These are phyloP conservation scores for Pseudotulostoma volvatum DNA, from an alignment of 495 filamentous ascomycete genomes.

Conservation along the genomic window DNA sequence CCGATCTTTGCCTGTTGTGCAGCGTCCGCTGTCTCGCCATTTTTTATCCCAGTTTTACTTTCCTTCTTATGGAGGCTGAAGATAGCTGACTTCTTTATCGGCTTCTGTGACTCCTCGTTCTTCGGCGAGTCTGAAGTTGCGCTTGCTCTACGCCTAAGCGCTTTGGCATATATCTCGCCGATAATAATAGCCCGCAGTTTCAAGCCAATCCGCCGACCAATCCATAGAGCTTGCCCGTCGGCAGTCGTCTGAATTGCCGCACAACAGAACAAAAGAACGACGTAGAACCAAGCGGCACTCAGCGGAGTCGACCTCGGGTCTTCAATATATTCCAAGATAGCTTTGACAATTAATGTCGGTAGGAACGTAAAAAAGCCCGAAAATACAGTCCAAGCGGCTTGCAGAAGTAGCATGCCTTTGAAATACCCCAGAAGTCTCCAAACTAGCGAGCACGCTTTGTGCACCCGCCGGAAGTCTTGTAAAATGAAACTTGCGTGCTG, in stretches of 20 bases:
- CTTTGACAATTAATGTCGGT: conserved; percentile 78
- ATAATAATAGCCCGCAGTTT: conserved; percentile 86
- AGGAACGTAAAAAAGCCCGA: conserved; percentile 72
- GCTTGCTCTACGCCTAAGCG: conserved; percentile 78
- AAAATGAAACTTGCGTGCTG: conserved; percentile 74
- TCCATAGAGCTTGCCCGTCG: conserved; percentile 79
- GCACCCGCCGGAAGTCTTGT: conserved; percentile 65
- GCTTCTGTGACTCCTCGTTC: conserved; percentile 28
- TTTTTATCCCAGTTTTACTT: conserved; percentile 23
- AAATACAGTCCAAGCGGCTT: conserved; percentile 64
- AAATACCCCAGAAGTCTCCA: conserved; percentile 78
- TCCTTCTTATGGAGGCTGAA: conserved; percentile 50
- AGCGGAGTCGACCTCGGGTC: conserved; percentile 57
- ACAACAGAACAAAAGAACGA: conserved; percentile 72
- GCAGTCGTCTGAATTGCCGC: conserved; percentile 61
- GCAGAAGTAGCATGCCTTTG: conserved; percentile 53
- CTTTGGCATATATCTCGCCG: conserved; percentile 95
- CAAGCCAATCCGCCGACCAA: conserved; percentile 87
- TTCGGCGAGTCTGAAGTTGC: conserved; percentile 44
- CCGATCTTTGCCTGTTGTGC: conserved; percentile 77
- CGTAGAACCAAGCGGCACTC: conserved; percentile 93
- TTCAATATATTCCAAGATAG: conserved; percentile 87
- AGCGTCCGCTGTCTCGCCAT: conserved; percentile 24
- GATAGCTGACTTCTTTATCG: conserved; percentile 32
- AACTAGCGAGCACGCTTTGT: conserved; percentile 67